Conservation (phyloP, 2,329 filamentous ascomycete genomes). For the Pestalotiopsis sp. region DNA sequence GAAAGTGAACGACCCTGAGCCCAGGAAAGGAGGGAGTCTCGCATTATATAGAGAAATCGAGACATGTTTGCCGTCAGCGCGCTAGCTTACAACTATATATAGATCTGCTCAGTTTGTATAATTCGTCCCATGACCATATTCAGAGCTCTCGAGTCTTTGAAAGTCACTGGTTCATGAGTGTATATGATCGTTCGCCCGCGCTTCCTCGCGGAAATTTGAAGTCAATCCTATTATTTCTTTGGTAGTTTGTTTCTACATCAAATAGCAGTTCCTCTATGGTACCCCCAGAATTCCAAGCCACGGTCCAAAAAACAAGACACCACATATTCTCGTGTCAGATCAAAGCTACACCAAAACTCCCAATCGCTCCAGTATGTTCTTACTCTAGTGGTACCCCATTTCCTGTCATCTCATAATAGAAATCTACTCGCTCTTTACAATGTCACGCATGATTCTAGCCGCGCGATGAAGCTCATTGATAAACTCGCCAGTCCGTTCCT, state of each 20-base stretch:
- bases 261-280: too few relatives aligned
- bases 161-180: too few relatives aligned
- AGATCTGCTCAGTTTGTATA: not conserved
- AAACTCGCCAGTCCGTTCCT: constrained; percentile 10
- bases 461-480: constrained; percentile 11
- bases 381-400: not conserved
- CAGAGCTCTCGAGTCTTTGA: not conserved
- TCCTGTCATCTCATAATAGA: not conserved
- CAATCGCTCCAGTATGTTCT: not conserved
- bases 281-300: too few relatives aligned
- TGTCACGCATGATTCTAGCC: constrained; percentile 10
- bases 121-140: not conserved
- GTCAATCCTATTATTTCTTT: too few relatives aligned
- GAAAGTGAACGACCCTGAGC: not conserved
- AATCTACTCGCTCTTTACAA: not conserved
- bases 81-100: not conserved
- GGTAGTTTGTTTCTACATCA: too few relatives aligned
- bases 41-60: not conserved
- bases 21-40: not conserved
- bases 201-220: too few relatives aligned
- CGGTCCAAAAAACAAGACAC: too few relatives aligned
- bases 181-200: too few relatives aligned
- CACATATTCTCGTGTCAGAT: not conserved
- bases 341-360: not conserved
- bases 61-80: not conserved